These are phyloP conservation scores for Ophiostoma australiae DNA, from an alignment of 2,329 filamentous ascomycete species.

Conservation along the genomic window DNA sequence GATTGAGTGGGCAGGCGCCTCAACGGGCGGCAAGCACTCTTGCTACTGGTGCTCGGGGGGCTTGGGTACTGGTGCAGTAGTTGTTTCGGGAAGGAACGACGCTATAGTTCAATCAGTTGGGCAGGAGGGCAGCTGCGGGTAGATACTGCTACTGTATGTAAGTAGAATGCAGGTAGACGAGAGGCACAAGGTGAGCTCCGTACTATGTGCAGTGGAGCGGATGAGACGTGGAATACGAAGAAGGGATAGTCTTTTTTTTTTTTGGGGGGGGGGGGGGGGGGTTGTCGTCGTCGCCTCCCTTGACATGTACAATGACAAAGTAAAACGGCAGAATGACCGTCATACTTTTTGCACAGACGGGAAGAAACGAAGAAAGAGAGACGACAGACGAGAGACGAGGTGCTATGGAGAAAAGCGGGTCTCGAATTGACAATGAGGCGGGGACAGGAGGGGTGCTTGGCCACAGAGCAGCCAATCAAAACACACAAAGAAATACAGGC, in stretches of 20 bases:
- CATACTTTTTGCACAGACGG: neutral
- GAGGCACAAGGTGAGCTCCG: neutral
- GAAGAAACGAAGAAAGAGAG: neutral
- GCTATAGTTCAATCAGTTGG: neutral
- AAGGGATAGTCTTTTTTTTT: too few species aligned
- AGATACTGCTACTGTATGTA: too few species aligned
- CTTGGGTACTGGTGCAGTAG: conserved; percentile 4
- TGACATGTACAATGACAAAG: neutral
- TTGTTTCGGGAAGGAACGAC: conserved; percentile 6
- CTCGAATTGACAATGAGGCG: conserved; percentile 25
- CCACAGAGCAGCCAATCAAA: neutral
- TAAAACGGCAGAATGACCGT: neutral
- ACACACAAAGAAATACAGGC: neutral
- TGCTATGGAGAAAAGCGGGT: conserved; percentile 23
- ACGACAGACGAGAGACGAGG: neutral
- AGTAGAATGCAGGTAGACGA: neutral
- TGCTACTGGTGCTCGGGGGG: neutral
- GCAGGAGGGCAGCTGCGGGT: neutral
- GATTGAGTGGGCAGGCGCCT: conserved; percentile 9
- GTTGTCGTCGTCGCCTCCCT: too few species aligned
- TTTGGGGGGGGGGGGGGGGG: too few species aligned
- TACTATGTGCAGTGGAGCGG: too few species aligned
- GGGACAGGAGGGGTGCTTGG: conserved; percentile 20
- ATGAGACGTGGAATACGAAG: too few species aligned
- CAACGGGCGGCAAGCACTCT: neutral